Evolutionary conservation across 306 rosid genomes (phyloP).

Genomic region (Trifolium pratense): DNA sequence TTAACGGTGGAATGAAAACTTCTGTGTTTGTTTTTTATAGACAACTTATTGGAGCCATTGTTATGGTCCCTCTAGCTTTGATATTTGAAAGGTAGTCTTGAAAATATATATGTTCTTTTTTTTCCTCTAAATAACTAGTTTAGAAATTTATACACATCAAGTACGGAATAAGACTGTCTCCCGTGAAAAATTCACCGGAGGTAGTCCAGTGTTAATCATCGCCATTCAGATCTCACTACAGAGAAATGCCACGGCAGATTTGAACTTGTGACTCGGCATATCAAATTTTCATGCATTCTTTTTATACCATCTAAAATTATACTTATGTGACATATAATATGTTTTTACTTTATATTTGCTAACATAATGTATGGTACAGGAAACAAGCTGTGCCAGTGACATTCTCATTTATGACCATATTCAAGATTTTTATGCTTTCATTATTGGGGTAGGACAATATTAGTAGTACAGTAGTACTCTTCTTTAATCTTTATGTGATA

Average conservation of each 20-base stretch:
- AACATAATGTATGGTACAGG: constrained; percentile 35
- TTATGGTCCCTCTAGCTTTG: constrained; percentile 54
- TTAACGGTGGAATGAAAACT: constrained; percentile 56
- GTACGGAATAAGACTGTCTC: too few species aligned
- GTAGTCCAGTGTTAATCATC: too few species aligned
- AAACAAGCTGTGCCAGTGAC: constrained; percentile 43
- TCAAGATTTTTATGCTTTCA: constrained; percentile 62
- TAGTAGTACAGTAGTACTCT: too few species aligned
- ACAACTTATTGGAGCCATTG: constrained; percentile 50
- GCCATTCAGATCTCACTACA: too few species aligned
- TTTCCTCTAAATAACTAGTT: too few species aligned
- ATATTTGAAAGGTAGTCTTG: constrained; percentile 51
- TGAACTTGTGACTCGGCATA: too few species aligned
- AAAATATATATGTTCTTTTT: neutral
- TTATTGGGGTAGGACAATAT: constrained; percentile 53
- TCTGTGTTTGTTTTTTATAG: constrained; percentile 57
- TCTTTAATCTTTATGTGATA: neutral
- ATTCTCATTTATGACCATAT: constrained; percentile 48
- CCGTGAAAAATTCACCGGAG: too few species aligned
- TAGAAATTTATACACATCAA: too few species aligned
- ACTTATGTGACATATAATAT: neutral
- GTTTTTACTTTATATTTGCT: constrained; percentile 10
- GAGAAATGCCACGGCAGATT: too few species aligned
- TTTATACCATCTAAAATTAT: too few species aligned
- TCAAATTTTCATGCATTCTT: too few species aligned